These are phyloP conservation scores for Zelopaecilomyces penicillatus DNA, from an alignment of 2,329 filamentous ascomycete species.

Conservation along the genomic window DNA sequence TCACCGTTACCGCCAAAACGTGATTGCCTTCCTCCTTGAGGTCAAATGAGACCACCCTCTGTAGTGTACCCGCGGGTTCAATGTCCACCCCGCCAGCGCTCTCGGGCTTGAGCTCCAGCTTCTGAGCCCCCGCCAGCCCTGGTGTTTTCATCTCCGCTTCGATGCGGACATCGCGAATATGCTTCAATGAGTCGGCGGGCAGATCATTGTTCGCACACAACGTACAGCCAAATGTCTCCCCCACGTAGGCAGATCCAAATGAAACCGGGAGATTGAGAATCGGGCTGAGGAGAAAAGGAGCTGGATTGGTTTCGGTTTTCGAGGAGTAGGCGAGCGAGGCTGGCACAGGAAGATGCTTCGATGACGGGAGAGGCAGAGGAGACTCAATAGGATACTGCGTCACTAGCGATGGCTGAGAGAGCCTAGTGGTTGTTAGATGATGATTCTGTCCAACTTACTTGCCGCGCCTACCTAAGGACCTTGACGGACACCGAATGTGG, in stretches of 20 bases:
- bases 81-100: constrained; percentile 36
- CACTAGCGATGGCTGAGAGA: constrained; percentile 74
- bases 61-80: constrained; percentile 57
- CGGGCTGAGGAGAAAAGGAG: constrained; percentile 51
- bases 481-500: constrained; percentile 73
- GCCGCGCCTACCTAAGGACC: constrained; percentile 51
- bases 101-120: constrained; percentile 50
- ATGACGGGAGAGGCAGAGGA: constrained; percentile 32
- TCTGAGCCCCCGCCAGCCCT: constrained; percentile 46
- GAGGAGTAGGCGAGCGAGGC: constrained; percentile 66
- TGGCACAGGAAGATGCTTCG: constrained; percentile 35
- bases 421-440: constrained; percentile 36
- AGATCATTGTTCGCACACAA: constrained; percentile 90
- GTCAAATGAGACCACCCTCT: constrained; percentile 76
- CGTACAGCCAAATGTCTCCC: constrained; percentile 90
- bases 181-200: constrained; percentile 25
- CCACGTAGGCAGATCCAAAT: constrained; percentile 91
- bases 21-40: constrained; percentile 92
- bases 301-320: constrained; percentile 36
- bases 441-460: neutral
- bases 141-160: constrained; percentile 95
- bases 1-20: constrained; percentile 85
- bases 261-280: constrained; percentile 78
- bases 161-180: constrained; percentile 70
- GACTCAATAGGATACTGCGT: constrained; percentile 57